A percentile compares a stretch with the other conserved stretches of the same genome.
Conservation (phyloP, 2,329 filamentous ascomycete species). For the Myriosclerotinia duriaeana region DNA sequence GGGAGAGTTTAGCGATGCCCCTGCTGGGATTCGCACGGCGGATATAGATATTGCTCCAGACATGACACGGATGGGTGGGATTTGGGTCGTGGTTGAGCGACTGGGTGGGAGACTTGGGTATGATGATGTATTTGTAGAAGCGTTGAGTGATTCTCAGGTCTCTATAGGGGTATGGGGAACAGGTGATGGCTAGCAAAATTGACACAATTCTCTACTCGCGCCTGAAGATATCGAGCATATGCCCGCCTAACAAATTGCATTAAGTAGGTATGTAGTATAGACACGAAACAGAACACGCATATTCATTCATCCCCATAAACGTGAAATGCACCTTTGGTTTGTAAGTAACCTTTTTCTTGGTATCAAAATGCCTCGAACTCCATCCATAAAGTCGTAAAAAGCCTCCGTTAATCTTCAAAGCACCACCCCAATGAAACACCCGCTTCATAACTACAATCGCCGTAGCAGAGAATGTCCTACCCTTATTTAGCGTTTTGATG, state of each 20-base stretch:
- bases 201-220: background rate
- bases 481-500: background rate
- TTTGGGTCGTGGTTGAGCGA: slow-evolving; percentile 82
- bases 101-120: slow-evolving; percentile 53
- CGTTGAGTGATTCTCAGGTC: slow-evolving; percentile 45
- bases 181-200: slow-evolving; percentile 31
- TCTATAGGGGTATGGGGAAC: slow-evolving; percentile 41
- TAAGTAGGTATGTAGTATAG: slow-evolving; percentile 11
- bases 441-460: background rate
- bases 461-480: background rate
- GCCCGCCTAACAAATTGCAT: background rate
- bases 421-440: slow-evolving; percentile 2
- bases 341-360: slow-evolving; percentile 12
- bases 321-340: background rate
- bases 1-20: slow-evolving; percentile 72
- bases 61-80: slow-evolving; percentile 53
- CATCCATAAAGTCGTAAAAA: slow-evolving; percentile 26
- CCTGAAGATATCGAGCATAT: background rate
- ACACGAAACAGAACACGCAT: slow-evolving; percentile 7
- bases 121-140: slow-evolving; percentile 54
- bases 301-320: background rate
- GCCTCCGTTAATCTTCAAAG: background rate
- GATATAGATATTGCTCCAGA: slow-evolving; percentile 73
- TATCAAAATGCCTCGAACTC: slow-evolving; percentile 22
- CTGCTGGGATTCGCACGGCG: slow-evolving; percentile 64